Evolutionary conservation across 1,139 yeast genomes (phyloP), one percentile per base, ranked within the genome.

Genomic region (Sugiyamaella castrensis): DNA sequence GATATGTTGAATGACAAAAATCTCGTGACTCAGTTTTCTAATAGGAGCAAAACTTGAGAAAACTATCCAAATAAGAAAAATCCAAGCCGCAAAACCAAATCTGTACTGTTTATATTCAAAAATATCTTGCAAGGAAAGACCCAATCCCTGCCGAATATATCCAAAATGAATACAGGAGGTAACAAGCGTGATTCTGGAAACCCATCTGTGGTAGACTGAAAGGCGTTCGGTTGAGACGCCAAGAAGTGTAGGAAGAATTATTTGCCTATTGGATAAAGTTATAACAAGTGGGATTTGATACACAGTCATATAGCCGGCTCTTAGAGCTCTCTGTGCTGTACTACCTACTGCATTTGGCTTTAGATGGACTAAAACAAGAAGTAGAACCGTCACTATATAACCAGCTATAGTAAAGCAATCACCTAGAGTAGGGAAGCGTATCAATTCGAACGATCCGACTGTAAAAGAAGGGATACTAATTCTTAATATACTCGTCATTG

Each of bases 301-400:
- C n/a, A 54, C 48, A 6, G 57, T 45, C 24, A 54, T 40, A 50
- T 55, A 52, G 8, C 53, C 55, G n/a, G 56, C 57, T 11, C 57
- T 19, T 28, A 40, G 48, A 9, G 50, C 52, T 4, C 47, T 30
- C 2, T 46, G 48, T 19, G 49, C 54, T 15, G 38, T 40, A 35
- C 54, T 47, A 15, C 39, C 45, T 12, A 48, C 6, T n/a, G 24
- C 26, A 16, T 36, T 39, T 4, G 55, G 55, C 30, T 49, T 43
- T 12, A 54, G 29, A 16, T 53, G 37, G 15, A 51, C 46, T 27
- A 50, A 54, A 16, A 49, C 13, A 9, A 54, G 49, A 13, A 54
- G 29, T 28, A 53, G 36, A 3, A 54, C 50, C 8, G 47, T 34
- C 26, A 51, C 37, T 12, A 49, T 35, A 43, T 54, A 54, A 4